Base-by-base conservation (phyloP, 2,329 filamentous ascomycete species). In the Seiridium cupressi region DNA sequence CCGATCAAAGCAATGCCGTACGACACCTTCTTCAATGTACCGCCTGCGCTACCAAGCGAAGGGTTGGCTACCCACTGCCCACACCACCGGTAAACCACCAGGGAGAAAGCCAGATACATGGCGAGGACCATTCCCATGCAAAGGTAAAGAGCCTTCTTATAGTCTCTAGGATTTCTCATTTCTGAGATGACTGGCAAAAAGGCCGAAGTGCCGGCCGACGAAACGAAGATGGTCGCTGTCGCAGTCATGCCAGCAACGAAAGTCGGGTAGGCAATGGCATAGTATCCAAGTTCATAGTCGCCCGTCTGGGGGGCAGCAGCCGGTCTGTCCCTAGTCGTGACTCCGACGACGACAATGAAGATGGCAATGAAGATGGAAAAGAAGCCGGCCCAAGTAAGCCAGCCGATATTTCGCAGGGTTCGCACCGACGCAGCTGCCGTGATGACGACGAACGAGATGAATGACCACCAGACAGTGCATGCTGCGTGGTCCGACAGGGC, bases 111-210 rank as follows among this genome's bases (percentile, higher is more conserved):
- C 5, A 87, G 74, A 65, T 89, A 89, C 0, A 81, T 80, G 4
- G 42, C 49, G 8, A 55, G 34, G n/a, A 61, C 59, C 26, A 61
- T 42, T 9, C 44, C 56, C 60, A 61, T 61, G 69, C 81, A 84
- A 6, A 80, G 69, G 64, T 81, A 86, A 0, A 88, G 76, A 0
- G 85, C 80, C 69, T 87, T 87, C 61, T 78, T 79, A 70, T 83
- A 88, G 63, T 87, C 82, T 26, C 75, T 75, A 0, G 86, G 85
- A 35, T 79, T 76, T 40, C 75, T 76, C 85, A 89, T 89, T 72
- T 89, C 87, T 0, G 81, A 83, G 57, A 89, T 88, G 59, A 89
- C 83, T 3, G 84, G 84, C 1, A 89, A 72, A 66, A 87, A 88
- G 1, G 83, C 83, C 0, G 80, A 82, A 0, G 84, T 86, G n/a